These are phyloP conservation scores for Leccinum fallax DNA, from an alignment of 1,284 basidiomycete genomes.

Conservation along the genomic window DNA sequence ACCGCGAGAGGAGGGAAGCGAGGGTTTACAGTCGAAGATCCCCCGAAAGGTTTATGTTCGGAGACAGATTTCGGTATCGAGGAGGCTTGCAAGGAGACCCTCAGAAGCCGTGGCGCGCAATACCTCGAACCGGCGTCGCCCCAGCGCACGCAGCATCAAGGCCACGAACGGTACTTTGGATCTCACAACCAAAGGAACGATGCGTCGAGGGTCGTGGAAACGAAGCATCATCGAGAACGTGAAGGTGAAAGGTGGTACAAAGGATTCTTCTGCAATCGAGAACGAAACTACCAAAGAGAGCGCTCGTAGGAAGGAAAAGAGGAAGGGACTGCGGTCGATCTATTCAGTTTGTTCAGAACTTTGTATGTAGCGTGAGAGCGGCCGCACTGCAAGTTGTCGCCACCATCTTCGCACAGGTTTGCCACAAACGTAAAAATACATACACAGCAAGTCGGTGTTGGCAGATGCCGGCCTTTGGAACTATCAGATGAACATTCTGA, in stretches of 20 bases:
- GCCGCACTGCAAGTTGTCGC: not conserved
- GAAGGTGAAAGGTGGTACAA: conserved; percentile 14
- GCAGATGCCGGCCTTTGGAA: not conserved
- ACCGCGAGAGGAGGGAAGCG: conserved; percentile 3
- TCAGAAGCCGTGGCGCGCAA: conserved; percentile 3
- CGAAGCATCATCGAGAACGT: conserved; percentile 23
- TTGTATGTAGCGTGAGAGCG: not conserved
- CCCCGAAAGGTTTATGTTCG: conserved; percentile 20
- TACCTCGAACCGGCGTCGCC: conserved; percentile 15
- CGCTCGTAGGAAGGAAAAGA: conserved; percentile 23
- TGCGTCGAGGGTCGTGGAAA: conserved; percentile 32
- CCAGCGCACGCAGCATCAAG: conserved; percentile 22
- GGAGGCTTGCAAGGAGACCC: conserved; percentile 4
- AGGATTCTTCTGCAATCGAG: conserved; percentile 15
- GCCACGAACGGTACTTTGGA: conserved; percentile 1
- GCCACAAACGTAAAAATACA: not conserved
- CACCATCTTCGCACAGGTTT: not conserved
- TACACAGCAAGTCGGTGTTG: not conserved
- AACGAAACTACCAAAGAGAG: conserved; percentile 14
- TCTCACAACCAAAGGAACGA: conserved; percentile 21
- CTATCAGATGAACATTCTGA: not conserved
- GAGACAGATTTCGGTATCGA: conserved; percentile 21
- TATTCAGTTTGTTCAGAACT: conserved; percentile 34
- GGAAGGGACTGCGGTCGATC: conserved; percentile 31
- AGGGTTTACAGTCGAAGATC: conserved; percentile 20